phyloP scores from a whole-genome alignment of 192 early-diverging fungal genomes.

The Linnemannia elongata region DNA sequence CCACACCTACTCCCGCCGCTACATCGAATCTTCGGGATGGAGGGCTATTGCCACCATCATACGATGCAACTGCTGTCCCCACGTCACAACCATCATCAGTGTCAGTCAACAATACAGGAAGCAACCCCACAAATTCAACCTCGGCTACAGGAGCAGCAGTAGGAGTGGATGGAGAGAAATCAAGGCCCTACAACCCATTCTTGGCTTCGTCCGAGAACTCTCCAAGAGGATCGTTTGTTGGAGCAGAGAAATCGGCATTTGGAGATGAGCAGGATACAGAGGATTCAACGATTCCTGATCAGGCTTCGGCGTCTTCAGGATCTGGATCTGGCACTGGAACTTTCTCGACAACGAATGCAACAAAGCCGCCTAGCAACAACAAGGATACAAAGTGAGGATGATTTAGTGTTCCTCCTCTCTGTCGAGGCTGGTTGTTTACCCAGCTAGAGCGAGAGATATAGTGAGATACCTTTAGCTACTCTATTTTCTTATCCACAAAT shows the following conservation, averaged over 20 bases:
- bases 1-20: slow-evolving; percentile 12
- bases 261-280: slow-evolving; percentile 15
- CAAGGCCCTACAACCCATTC: neutral
- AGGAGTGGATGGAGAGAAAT: neutral
- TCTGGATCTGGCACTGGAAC: slow-evolving; percentile 8
- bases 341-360: neutral
- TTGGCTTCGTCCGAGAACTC: neutral
- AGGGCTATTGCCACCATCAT: slow-evolving; percentile 9
- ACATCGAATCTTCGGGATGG: neutral
- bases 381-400: neutral
- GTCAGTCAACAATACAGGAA: neutral
- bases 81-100: neutral
- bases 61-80: neutral
- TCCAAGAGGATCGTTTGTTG: slow-evolving; percentile 5
- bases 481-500: neutral
- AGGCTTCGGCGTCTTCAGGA: slow-evolving; percentile 13
- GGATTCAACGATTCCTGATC: neutral
- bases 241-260: slow-evolving; percentile 1
- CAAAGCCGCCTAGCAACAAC: neutral
- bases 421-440: neutral
- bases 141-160: neutral
- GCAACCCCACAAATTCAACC: neutral
- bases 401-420: neutral
- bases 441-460: neutral
- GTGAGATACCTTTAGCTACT: neutral